Percentiles rank a stretch among this genome's conserved stretches.
These are phyloP conservation scores for Neophaeococcomyces aloes DNA, from an alignment of 2,329 filamentous ascomycete species.

Conservation along the genomic window DNA sequence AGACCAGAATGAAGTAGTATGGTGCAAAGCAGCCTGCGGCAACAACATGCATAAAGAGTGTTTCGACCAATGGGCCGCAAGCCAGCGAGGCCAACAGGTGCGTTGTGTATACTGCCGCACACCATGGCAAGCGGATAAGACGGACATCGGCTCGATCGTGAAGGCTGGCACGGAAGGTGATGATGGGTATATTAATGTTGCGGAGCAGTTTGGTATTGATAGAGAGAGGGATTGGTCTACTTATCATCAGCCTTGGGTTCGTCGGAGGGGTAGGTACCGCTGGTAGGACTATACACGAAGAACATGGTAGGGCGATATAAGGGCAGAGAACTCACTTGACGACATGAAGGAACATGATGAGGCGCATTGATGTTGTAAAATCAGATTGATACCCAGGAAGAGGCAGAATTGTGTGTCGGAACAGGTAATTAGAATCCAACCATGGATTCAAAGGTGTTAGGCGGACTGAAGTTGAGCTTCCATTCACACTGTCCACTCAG, in stretches of 20 bases:
- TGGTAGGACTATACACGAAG: not conserved
- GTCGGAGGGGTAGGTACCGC: constrained; percentile 13
- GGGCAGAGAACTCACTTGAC: too few species aligned
- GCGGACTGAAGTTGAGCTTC: too few species aligned
- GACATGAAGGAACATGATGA: too few species aligned
- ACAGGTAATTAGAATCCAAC: too few species aligned
- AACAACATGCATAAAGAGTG: constrained; percentile 53
- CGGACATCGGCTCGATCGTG: constrained; percentile 25
- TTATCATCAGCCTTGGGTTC: constrained; percentile 32
- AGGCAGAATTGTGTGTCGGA: too few species aligned
- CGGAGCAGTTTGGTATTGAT: constrained; percentile 31
- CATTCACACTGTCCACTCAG: too few species aligned
- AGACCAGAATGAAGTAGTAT: constrained; percentile 39
- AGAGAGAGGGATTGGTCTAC: constrained; percentile 30
- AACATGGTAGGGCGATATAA: too few species aligned
- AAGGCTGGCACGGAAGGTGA: constrained; percentile 22
- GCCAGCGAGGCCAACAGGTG: constrained; percentile 26
- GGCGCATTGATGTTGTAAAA: too few species aligned
- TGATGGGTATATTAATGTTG: constrained; percentile 39
- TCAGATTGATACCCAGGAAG: too few species aligned
- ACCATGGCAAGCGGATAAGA: constrained; percentile 29
- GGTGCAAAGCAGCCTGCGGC: constrained; percentile 51
- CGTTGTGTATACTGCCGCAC: constrained; percentile 38
- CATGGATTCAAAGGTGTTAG: too few species aligned
- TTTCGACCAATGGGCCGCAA: constrained; percentile 44